Evolutionary conservation across 2,329 filamentous ascomycete species (phyloP).

Genomic region (Rhinocladiella similis): DNA sequence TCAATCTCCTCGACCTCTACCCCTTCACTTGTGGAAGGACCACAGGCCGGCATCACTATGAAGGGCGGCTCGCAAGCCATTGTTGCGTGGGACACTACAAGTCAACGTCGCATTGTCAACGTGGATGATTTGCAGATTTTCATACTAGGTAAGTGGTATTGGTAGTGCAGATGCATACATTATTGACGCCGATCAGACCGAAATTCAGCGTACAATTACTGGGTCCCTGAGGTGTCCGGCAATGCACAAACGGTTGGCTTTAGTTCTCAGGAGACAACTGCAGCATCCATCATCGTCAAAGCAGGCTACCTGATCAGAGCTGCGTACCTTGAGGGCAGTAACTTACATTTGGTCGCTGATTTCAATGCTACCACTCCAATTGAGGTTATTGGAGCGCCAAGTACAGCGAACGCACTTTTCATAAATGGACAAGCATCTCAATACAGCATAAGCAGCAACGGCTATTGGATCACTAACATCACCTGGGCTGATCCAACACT

Average conservation of each 20-base stretch:
- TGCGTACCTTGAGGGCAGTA: slow-evolving; percentile 56
- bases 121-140: slow-evolving; percentile 36
- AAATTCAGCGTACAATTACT: slow-evolving; percentile 47
- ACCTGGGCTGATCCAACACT: slow-evolving; percentile 53
- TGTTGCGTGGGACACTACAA: slow-evolving; percentile 57
- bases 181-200: slow-evolving; percentile 21
- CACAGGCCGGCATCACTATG: neutral
- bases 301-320: slow-evolving; percentile 45
- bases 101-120: slow-evolving; percentile 43
- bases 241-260: slow-evolving; percentile 34
- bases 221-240: slow-evolving; percentile 41
- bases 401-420: slow-evolving; percentile 56
- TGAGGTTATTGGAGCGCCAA: slow-evolving; percentile 66
- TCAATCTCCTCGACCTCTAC: slow-evolving; percentile 33
- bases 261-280: slow-evolving; percentile 30
- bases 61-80: slow-evolving; percentile 24
- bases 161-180: neutral
- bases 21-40: slow-evolving; percentile 3
- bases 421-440: neutral
- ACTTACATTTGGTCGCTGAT: slow-evolving; percentile 67
- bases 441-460: neutral
- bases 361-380: slow-evolving; percentile 68
- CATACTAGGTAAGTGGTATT: slow-evolving; percentile 25
- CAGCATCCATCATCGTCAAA: slow-evolving; percentile 42
- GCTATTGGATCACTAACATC: slow-evolving; percentile 44